Evolutionary conservation across 352 stramenopile genomes (phyloP).

Genomic region (Globisporangium yorkense): DNA sequence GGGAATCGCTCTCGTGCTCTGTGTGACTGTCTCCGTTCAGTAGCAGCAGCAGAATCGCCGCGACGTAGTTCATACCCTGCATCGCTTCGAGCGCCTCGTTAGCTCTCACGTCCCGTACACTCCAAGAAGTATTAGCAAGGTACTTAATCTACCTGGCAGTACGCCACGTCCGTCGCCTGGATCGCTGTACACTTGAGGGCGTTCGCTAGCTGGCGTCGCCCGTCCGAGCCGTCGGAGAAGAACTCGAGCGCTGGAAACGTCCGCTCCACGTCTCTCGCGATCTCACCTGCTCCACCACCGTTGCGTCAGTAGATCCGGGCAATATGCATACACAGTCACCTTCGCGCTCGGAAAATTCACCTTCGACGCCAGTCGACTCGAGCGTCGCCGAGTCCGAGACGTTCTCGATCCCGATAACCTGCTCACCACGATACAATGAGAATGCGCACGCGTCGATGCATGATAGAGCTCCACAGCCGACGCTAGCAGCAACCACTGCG

Average conservation of each 20-base stretch:
- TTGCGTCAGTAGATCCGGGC: background rate
- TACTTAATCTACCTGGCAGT: conserved; percentile 54
- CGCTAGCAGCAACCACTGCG: background rate
- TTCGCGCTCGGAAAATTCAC: conserved; percentile 7
- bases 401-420: conserved; percentile 38
- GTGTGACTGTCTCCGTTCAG: conserved; percentile 16
- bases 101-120: background rate
- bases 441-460: background rate
- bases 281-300: conserved; percentile 40
- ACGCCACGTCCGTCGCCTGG: conserved; percentile 52
- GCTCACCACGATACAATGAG: background rate
- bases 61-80: conserved; percentile 86
- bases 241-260: conserved; percentile 60
- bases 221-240: conserved; percentile 43
- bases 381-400: conserved; percentile 30
- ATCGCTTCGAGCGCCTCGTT: background rate
- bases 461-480: too few species aligned
- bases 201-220: conserved; percentile 53
- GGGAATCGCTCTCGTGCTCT: conserved; percentile 10
- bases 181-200: conserved; percentile 62
- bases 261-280: conserved; percentile 60
- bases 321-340: background rate
- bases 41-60: conserved; percentile 47
- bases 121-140: background rate
- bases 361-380: conserved; percentile 54